A percentile compares a stretch with the other conserved stretches of the same genome.
Evolutionary conservation across 2,329 filamentous ascomycete genomes (phyloP).

Genomic region (Trichoderma oligosporum): DNA sequence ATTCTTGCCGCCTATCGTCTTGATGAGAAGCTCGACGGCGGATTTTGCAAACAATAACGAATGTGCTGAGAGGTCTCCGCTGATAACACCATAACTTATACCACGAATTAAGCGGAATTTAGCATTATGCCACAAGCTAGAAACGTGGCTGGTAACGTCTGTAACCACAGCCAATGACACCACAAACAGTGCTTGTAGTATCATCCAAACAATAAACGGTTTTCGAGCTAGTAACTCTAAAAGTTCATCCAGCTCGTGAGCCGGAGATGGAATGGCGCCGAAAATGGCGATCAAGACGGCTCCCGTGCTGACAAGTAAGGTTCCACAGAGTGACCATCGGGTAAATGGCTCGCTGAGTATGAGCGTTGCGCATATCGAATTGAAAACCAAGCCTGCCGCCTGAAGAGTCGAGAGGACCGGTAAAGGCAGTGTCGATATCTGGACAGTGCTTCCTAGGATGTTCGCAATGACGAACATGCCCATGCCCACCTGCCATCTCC

Average conservation of each 20-base stretch:
- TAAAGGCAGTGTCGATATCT: slow-evolving; percentile 92
- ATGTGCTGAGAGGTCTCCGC: slow-evolving; percentile 90
- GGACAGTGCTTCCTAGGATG: slow-evolving; percentile 88
- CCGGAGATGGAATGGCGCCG: slow-evolving; percentile 88
- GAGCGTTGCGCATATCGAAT: slow-evolving; percentile 92
- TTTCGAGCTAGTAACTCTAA: slow-evolving; percentile 68
- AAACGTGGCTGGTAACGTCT: slow-evolving; percentile 51
- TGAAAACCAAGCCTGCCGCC: slow-evolving; percentile 94
- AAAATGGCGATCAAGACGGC: slow-evolving; percentile 92
- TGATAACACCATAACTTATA: slow-evolving; percentile 82
- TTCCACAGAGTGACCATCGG: slow-evolving; percentile 85
- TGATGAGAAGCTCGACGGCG: slow-evolving; percentile 87
- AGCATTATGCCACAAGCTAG: slow-evolving; percentile 54
- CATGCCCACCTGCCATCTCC: slow-evolving; percentile 97
- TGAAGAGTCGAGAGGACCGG: slow-evolving; percentile 94
- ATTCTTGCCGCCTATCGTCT: slow-evolving; percentile 80
- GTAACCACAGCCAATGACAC: slow-evolving; percentile 61
- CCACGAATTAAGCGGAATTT: slow-evolving; percentile 74
- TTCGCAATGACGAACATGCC: slow-evolving; percentile 95
- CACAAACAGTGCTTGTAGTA: slow-evolving; percentile 70
- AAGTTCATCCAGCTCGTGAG: slow-evolving; percentile 80
- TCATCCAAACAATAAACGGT: slow-evolving; percentile 86
- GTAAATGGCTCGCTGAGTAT: slow-evolving; percentile 94
- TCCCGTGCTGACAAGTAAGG: slow-evolving; percentile 78
- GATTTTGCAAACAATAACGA: slow-evolving; percentile 92